Evolutionary conservation across 768 basidiomycete genomes (phyloP).

Genomic region (Suillus discolor): DNA sequence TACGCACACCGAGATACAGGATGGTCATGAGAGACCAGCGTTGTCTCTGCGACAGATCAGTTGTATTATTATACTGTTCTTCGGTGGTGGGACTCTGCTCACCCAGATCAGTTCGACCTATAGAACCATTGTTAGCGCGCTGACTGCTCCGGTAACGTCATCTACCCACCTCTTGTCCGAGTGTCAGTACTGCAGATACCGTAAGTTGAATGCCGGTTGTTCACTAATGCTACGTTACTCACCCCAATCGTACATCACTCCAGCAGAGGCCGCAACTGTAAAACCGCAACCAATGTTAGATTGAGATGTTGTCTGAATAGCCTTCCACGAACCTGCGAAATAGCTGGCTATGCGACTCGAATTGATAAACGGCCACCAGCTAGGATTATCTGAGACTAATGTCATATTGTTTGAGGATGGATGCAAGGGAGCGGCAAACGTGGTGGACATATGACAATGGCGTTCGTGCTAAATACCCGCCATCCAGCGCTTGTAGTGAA

Average conservation of each 20-base stretch:
- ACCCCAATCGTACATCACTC: neutral
- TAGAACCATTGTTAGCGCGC: neutral
- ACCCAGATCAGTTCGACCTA: neutral
- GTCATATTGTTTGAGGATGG: neutral
- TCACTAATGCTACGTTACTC: neutral
- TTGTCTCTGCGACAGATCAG: neutral
- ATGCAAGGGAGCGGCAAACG: neutral
- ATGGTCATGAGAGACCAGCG: neutral
- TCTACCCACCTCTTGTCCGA: neutral
- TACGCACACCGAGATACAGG: neutral
- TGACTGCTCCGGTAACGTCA: neutral
- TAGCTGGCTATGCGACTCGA: slow-evolving; percentile 3
- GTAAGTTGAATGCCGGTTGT: neutral
- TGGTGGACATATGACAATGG: neutral
- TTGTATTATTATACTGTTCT: neutral
- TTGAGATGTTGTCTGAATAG: neutral
- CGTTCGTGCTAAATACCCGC: neutral
- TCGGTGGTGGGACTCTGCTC: neutral
- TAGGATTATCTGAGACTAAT: neutral
- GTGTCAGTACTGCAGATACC: neutral
- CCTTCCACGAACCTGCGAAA: neutral
- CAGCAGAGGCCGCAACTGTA: neutral
- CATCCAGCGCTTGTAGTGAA: neutral
- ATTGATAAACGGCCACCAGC: neutral
- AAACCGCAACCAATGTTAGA: neutral